Conservation (phyloP, 208 protist genomes). For the Trypanosomatidae sp. region DNA sequence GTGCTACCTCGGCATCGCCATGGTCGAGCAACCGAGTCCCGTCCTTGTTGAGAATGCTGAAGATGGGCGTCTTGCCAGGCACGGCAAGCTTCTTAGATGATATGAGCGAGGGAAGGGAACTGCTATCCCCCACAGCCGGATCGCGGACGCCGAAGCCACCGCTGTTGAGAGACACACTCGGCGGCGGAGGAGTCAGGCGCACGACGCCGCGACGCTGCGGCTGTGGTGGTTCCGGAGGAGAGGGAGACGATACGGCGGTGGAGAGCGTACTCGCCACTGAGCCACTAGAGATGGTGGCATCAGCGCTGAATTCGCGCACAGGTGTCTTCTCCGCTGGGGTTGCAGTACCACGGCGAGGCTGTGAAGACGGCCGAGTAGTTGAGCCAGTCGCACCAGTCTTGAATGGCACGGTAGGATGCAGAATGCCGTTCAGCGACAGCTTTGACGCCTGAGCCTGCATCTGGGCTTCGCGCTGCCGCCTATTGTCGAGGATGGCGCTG, state of each 20-base stretch:
- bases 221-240: background rate
- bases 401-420: background rate
- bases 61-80: constrained; percentile 37
- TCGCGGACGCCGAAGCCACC: background rate
- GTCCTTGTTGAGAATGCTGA: constrained; percentile 51
- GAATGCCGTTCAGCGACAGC: constrained; percentile 5
- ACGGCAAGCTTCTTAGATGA: constrained; percentile 20
- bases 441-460: constrained; percentile 7
- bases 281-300: background rate
- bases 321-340: background rate
- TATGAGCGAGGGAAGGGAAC: constrained; percentile 25
- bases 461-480: constrained; percentile 37
- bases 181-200: constrained; percentile 17
- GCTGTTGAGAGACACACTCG: constrained; percentile 1
- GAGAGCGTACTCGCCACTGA: background rate
- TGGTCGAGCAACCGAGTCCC: constrained; percentile 22
- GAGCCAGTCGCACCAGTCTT: background rate
- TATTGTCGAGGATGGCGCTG: constrained; percentile 53
- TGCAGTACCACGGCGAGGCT: background rate
- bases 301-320: constrained; percentile 2
- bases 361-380: background rate
- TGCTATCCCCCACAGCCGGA: background rate
- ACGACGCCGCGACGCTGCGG: constrained; percentile 23
- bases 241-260: background rate
- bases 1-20: background rate